phyloP scores from a whole-genome alignment of 352 stramenopile species.

The Detonula confervacea region DNA sequence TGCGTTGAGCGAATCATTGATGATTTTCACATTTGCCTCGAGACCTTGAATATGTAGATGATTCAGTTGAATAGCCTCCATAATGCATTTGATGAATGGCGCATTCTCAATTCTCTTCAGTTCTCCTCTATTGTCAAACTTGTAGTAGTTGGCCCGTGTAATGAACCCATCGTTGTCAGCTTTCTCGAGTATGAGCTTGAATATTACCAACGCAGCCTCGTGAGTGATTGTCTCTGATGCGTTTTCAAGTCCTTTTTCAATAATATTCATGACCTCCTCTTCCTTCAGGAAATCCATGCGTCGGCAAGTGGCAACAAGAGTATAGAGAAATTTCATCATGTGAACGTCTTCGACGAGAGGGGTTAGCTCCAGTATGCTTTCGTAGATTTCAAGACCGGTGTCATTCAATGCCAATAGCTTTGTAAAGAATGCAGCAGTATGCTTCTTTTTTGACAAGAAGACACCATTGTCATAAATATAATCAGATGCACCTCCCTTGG shows the following conservation, averaged over 20 bases:
- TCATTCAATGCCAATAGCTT: too few species aligned
- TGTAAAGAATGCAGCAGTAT: too few species aligned
- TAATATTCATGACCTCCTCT: not conserved
- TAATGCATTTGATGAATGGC: slow-evolving; percentile 6
- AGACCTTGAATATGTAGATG: slow-evolving; percentile 7
- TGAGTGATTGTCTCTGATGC: not conserved
- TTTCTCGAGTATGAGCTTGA: slow-evolving; percentile 18
- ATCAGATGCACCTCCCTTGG: too few species aligned
- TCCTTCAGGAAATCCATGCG: not conserved
- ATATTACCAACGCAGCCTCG: not conserved
- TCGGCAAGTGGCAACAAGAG: not conserved
- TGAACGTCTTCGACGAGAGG: slow-evolving; percentile 2
- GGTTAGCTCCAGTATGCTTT: not conserved
- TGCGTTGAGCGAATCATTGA: slow-evolving; percentile 10
- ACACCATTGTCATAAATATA: too few species aligned
- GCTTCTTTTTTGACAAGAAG: too few species aligned
- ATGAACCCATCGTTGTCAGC: not conserved
- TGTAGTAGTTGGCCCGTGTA: not conserved
- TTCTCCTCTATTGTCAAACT: not conserved
- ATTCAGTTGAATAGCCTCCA: slow-evolving; percentile 4
- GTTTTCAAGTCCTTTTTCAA: not conserved
- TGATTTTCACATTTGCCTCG: slow-evolving; percentile 9
- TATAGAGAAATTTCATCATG: slow-evolving; percentile 21
- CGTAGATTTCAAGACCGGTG: too few species aligned
- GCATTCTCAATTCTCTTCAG: not conserved